A percentile compares a stretch with the other conserved stretches of the same genome.
Evolutionary conservation across 2,329 filamentous ascomycete species (phyloP).

Genomic region (Trichoderma endophyticum): DNA sequence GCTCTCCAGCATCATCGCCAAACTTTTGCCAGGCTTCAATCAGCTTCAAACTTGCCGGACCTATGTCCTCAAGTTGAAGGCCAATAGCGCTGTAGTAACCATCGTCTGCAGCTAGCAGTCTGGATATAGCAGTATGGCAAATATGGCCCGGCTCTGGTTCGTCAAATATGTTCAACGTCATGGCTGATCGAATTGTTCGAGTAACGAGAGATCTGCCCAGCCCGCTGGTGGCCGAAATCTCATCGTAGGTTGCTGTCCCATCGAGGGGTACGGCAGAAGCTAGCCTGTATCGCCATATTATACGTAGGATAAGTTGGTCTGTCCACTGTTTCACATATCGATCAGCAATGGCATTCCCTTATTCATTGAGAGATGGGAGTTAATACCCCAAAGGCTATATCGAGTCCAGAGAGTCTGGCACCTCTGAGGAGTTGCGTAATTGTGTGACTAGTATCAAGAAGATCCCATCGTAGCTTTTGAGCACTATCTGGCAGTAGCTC

Average conservation of each 20-base stretch:
- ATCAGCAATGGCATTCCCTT: neutral
- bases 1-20: neutral
- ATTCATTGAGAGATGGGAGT: neutral
- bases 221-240: neutral
- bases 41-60: neutral
- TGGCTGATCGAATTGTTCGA: neutral
- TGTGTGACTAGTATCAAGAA: neutral
- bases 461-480: neutral
- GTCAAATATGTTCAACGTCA: neutral
- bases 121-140: neutral
- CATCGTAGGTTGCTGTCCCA: neutral
- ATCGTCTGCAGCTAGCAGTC: neutral
- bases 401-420: neutral
- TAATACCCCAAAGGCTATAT: neutral
- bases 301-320: neutral
- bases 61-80: neutral
- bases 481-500: neutral
- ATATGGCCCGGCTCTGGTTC: neutral
- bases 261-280: neutral
- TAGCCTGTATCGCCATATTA: neutral
- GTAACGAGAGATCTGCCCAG: neutral
- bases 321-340: neutral
- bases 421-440: neutral
- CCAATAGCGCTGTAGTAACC: neutral
- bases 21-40: neutral